Conservation (phyloP, 192 early-diverging fungal genomes). For the Podila minutissima region DNA sequence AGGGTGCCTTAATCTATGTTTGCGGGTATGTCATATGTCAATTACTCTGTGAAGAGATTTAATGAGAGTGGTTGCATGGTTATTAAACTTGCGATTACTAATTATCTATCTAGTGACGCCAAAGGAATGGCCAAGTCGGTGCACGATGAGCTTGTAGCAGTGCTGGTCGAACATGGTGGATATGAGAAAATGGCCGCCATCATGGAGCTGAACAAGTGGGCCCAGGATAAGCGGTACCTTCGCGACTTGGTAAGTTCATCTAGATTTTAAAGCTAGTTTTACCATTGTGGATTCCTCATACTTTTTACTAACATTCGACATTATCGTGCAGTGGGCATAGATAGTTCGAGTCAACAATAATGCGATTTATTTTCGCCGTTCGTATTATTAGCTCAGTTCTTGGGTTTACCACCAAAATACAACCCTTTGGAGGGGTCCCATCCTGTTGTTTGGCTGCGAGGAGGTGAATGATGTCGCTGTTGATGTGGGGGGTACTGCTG, state of each 20-base stretch:
- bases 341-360: no score
- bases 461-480: not conserved
- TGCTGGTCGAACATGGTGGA: slow-evolving; percentile 62
- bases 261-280: not conserved
- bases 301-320: not conserved
- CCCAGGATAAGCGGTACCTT: slow-evolving; percentile 71
- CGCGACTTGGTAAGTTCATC: slow-evolving; percentile 62
- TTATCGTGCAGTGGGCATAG: not conserved
- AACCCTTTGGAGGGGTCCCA: slow-evolving; percentile 43
- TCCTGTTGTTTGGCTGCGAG: not conserved
- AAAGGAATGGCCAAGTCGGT: slow-evolving; percentile 92
- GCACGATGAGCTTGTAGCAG: slow-evolving; percentile 76
- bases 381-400: slow-evolving; percentile 5
- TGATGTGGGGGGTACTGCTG: not conserved
- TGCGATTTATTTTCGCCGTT: not conserved
- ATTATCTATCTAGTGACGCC: slow-evolving; percentile 65
- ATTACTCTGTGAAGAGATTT: not conserved
- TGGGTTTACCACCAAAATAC: slow-evolving; percentile 40
- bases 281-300: not conserved
- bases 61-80: no score
- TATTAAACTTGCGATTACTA: not conserved
- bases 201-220: slow-evolving; percentile 70
- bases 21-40: slow-evolving; percentile 66
- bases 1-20: slow-evolving; percentile 76
- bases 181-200: slow-evolving; percentile 62